Base-by-base conservation (phyloP, 2,329 filamentous ascomycete genomes). In the Didymellaceae sp. region DNA sequence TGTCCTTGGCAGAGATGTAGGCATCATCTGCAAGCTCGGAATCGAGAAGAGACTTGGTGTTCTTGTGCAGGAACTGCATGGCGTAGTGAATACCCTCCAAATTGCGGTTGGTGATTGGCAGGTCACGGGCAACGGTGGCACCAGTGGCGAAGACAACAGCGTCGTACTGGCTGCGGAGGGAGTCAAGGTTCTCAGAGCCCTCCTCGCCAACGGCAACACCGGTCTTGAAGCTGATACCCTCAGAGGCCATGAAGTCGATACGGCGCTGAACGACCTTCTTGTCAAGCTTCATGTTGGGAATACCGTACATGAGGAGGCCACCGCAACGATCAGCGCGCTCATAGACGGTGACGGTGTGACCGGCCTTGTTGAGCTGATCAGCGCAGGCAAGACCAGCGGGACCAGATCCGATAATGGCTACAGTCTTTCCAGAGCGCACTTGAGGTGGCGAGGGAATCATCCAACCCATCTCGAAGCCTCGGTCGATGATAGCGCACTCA, bases 211-310 rank as follows among this genome's bases (percentile, higher is more conserved):
- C 83, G 26, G 86, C 78, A 46, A 90, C 85, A 54, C 87, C 85
- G 24, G 89, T 89, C 75, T 90, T 86, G 78, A 96, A 96, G 42
- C 82, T 82, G 69, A 97, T 78, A 39, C 93, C 93, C 76, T 97
- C 93, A 3, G 86, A 84, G 45, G 89, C 90, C 90, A 97, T 93
- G 76, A 97, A 91, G 75, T 97, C 90, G 39, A 94, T 91, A 74
- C 93, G 89, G 43, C 93, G 89, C 81, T 97, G 93, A 54, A 97
- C 93, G 58, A 97, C 87, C 71, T 91, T 91, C 83, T 97, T 97
- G 80, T 97, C 93, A 32, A 97, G 88, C 81, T 97, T 97, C 93
- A 97, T 97, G 81, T 97, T 97, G 61, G 93, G 93, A 62, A 97
- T 97, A 62, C 93, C 93, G 71, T 97, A 97, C 93, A 97, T 97